These are phyloP conservation scores for Immersiella caudata DNA, from an alignment of 495 filamentous ascomycete species.

Conservation along the genomic window DNA sequence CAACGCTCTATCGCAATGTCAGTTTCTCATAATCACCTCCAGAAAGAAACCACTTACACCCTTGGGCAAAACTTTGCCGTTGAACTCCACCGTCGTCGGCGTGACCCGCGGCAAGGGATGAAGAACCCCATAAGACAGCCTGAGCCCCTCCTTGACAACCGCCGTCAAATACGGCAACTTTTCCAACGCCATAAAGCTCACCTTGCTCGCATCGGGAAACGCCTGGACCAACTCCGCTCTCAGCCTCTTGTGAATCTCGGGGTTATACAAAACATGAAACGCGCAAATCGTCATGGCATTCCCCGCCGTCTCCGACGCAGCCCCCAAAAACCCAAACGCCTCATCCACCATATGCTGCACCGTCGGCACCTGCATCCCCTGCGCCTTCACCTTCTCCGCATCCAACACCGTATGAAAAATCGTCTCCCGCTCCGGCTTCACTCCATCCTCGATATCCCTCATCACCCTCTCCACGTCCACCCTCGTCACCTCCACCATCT, in stretches of 20 bases:
- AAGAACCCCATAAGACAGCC: conserved; percentile 4
- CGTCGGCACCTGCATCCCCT: background rate
- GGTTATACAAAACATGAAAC: background rate
- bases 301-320: background rate
- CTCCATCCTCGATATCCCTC: background rate
- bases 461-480: background rate
- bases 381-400: background rate
- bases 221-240: background rate
- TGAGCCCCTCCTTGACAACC: conserved; percentile 3
- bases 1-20: background rate
- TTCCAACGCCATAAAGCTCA: conserved; percentile 7
- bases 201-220: background rate
- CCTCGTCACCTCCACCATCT: background rate
- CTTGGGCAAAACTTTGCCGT: background rate
- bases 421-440: background rate
- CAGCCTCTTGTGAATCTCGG: background rate
- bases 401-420: background rate
- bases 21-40: no score
- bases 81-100: conserved; percentile 1
- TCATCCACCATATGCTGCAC: conserved; percentile 3
- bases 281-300: conserved; percentile 2
- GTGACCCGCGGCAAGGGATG: background rate
- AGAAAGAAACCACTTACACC: no score
- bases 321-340: background rate
- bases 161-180: conserved; percentile 9